These are phyloP conservation scores for Sonneratia alba DNA, from an alignment of 345 rosid genomes.

Conservation along the genomic window DNA sequence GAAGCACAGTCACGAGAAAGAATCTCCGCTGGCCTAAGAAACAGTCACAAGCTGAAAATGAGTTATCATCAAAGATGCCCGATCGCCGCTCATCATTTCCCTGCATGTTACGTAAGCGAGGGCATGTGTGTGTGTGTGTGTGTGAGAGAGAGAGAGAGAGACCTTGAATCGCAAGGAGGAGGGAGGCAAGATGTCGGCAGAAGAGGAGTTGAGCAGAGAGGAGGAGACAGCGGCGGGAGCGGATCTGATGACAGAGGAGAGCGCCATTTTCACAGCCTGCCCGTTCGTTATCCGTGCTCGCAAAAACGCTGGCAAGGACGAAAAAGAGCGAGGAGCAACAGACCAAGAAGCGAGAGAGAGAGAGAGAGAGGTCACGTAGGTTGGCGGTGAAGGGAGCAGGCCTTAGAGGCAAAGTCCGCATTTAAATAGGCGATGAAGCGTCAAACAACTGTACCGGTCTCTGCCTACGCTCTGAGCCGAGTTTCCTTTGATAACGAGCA, in stretches of 20 bases:
- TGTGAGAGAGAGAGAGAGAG: background rate
- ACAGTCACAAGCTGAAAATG: too few species aligned
- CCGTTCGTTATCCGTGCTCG: background rate
- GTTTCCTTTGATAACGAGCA: conserved; percentile 15
- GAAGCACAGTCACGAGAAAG: background rate
- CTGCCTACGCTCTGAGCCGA: conserved; percentile 11
- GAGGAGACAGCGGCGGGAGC: conserved; percentile 29
- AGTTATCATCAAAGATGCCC: too few species aligned
- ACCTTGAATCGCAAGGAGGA: conserved; percentile 8
- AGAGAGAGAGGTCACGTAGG: background rate
- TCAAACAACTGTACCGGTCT: too few species aligned
- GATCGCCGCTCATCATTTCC: background rate
- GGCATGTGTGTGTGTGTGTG: too few species aligned
- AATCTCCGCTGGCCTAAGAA: too few species aligned
- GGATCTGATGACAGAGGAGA: conserved; percentile 63
- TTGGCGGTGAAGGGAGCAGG: background rate
- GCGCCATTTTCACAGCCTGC: conserved; percentile 35
- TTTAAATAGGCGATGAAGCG: conserved; percentile 12
- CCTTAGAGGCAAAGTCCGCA: background rate
- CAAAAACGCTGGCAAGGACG: conserved; percentile 15
- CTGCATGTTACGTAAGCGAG: background rate
- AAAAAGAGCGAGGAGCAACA: background rate
- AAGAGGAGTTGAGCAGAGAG: conserved; percentile 33
- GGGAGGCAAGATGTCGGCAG: conserved; percentile 29
- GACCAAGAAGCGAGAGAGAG: background rate